phyloP scores from a whole-genome alignment of 371 early-diverging fungal species.

The Globomyces sp. region DNA sequence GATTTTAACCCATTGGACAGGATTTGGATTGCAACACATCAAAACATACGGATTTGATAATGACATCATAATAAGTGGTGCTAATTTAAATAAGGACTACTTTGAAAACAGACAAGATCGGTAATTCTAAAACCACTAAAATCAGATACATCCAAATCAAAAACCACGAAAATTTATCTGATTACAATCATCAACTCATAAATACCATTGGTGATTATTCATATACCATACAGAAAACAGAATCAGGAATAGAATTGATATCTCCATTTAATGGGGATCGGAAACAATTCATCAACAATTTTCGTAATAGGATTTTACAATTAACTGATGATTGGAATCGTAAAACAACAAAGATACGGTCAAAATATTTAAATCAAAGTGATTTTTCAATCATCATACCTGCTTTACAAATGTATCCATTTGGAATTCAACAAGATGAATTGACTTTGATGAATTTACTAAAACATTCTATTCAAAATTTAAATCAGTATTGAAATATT shows the following conservation, averaged over 20 bases:
- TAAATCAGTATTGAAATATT: conserved; percentile 9
- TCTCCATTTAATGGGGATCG: background rate
- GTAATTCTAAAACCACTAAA: conserved; percentile 69
- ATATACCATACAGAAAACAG: conserved; percentile 32
- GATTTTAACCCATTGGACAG: no score
- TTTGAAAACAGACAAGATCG: conserved; percentile 95
- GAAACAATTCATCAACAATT: background rate
- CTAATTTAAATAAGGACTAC: conserved; percentile 94
- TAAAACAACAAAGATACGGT: background rate
- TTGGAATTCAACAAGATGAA: conserved; percentile 78
- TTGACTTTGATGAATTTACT: conserved; percentile 59
- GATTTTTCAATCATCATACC: background rate
- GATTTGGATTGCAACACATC: conserved; percentile 90
- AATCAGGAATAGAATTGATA: background rate
- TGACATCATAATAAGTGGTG: conserved; percentile 84
- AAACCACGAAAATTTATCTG: conserved; percentile 39
- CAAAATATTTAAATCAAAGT: background rate
- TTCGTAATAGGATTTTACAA: conserved; percentile 28
- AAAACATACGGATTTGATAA: conserved; percentile 92
- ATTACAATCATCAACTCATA: conserved; percentile 72
- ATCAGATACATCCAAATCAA: conserved; percentile 9
- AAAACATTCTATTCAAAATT: conserved; percentile 40
- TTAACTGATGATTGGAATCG: background rate
- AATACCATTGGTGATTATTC: conserved; percentile 63
- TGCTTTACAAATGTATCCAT: background rate